Evolutionary conservation across 345 rosid genomes (phyloP).

Genomic region (Fremontodendron californicum): DNA sequence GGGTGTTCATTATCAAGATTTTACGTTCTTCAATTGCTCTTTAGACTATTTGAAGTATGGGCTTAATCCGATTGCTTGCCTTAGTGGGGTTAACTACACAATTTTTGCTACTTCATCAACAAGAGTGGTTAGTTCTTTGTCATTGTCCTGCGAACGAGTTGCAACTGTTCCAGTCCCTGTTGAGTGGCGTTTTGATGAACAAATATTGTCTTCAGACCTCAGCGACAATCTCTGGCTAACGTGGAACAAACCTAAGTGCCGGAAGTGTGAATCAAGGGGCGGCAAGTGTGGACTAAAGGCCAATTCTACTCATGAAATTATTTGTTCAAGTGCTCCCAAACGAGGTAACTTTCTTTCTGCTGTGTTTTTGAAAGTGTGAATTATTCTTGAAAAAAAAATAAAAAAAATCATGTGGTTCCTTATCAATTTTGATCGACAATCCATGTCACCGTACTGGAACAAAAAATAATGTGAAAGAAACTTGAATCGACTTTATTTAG

Average conservation of each 20-base stretch:
- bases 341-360: constrained; percentile 37
- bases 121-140: constrained; percentile 13
- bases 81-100: constrained; percentile 38
- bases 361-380: neutral
- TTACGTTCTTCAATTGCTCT: constrained; percentile 61
- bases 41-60: constrained; percentile 19
- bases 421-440: neutral
- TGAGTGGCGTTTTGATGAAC: constrained; percentile 44
- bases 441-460: neutral
- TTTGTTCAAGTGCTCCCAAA: constrained; percentile 33
- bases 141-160: constrained; percentile 32
- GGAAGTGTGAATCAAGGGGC: constrained; percentile 44
- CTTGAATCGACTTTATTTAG: neutral
- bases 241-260: constrained; percentile 49
- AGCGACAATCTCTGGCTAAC: constrained; percentile 34
- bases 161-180: constrained; percentile 44
- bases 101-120: constrained; percentile 62
- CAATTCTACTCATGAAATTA: constrained; percentile 36
- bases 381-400: neutral
- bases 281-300: constrained; percentile 54
- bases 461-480: neutral
- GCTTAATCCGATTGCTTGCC: constrained; percentile 57
- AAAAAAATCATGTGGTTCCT: neutral
- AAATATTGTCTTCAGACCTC: constrained; percentile 41
- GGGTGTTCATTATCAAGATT: constrained; percentile 34